Percentiles rank a stretch among this genome's conserved stretches.
Evolutionary conservation across 2,329 filamentous ascomycete species (phyloP).

Genomic region (Aspergillus piperis): DNA sequence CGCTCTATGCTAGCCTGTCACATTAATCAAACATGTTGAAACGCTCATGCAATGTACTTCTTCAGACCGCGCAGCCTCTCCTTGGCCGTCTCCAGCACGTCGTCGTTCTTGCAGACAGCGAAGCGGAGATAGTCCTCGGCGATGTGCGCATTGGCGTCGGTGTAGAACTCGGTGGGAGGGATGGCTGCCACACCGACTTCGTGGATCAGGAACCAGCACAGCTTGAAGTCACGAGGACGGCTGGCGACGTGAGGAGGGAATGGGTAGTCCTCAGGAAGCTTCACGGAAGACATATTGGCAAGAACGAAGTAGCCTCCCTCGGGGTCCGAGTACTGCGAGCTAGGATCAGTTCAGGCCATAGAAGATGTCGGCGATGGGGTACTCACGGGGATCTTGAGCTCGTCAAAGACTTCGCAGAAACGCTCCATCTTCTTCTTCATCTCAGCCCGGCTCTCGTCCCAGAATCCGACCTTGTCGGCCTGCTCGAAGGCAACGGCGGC

Average conservation of each 20-base stretch:
- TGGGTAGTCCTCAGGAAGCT: conserved; percentile 77
- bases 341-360: conserved; percentile 4
- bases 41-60: conserved; percentile 60
- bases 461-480: conserved; percentile 82
- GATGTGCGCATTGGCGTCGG: conserved; percentile 75
- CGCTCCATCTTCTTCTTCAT: conserved; percentile 87
- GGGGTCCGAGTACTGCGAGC: conserved; percentile 72
- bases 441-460: conserved; percentile 76
- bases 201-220: conserved; percentile 95
- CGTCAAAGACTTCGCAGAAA: conserved; percentile 80
- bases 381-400: conserved; percentile 66
- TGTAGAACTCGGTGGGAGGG: conserved; percentile 96
- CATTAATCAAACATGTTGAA: background rate
- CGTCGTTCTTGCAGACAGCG: conserved; percentile 93
- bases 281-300: conserved; percentile 86
- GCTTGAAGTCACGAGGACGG: conserved; percentile 88
- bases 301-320: conserved; percentile 98
- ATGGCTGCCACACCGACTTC: conserved; percentile 95
- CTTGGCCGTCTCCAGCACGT: conserved; percentile 78
- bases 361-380: background rate
- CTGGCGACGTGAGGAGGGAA: conserved; percentile 87
- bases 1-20: background rate
- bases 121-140: conserved; percentile 94
- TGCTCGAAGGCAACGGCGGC: conserved; percentile 91
- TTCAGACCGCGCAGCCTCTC: conserved; percentile 70